phyloP scores from a whole-genome alignment of 1,139 yeast genomes.

The Yamadazyma blattariae region DNA sequence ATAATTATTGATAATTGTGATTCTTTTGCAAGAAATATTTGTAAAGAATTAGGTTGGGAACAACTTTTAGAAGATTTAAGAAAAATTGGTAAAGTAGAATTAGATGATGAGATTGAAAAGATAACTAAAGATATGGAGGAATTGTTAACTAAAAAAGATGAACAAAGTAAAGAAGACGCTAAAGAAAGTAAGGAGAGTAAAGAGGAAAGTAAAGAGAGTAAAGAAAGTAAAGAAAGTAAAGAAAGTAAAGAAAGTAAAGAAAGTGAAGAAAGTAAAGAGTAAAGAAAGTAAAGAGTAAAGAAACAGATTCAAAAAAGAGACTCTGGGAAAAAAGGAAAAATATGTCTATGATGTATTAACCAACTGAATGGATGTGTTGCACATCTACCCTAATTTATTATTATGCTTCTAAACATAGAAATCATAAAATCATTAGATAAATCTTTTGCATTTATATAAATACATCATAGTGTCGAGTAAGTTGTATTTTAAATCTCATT shows the following conservation, averaged over 20 bases:
- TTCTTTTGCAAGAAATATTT: slow-evolving; percentile 50
- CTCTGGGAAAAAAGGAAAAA: no score
- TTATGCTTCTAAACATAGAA: no score
- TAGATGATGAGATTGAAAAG: slow-evolving; percentile 13
- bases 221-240: not conserved
- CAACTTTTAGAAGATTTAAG: slow-evolving; percentile 36
- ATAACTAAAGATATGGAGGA: slow-evolving; percentile 10
- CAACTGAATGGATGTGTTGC: no score
- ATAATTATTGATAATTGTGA: slow-evolving; percentile 65
- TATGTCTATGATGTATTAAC: no score
- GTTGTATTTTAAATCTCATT: no score
- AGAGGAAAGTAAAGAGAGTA: slow-evolving; percentile 1
- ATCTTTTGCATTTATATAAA: no score
- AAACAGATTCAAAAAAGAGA: not conserved
- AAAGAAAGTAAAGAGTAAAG: not conserved
- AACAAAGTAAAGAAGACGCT: slow-evolving; percentile 4
- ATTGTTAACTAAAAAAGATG: not conserved
- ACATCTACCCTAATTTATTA: no score
- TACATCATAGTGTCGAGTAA: no score
- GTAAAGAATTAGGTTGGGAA: slow-evolving; percentile 62
- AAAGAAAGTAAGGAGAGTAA: no score
- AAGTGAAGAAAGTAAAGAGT: not conserved
- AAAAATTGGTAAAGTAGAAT: slow-evolving; percentile 13
- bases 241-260: not conserved
- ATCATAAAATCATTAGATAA: no score